Percentiles rank a stretch among this genome's conserved stretches.
These are phyloP conservation scores for Keqinozyma sinolaborantium DNA, from an alignment of 1,139 yeast species.

Conservation along the genomic window DNA sequence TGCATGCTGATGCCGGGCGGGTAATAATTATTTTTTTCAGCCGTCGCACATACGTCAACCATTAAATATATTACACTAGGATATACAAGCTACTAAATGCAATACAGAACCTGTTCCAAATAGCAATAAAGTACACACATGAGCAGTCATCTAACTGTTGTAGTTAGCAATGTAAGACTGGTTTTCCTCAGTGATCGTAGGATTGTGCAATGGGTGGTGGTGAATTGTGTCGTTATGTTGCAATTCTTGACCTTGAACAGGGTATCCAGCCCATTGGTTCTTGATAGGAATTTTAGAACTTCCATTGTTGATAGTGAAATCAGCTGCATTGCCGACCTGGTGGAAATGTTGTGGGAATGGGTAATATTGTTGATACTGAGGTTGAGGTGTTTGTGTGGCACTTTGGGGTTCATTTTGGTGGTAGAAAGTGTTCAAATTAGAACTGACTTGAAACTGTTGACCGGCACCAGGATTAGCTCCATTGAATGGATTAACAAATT, in stretches of 20 bases:
- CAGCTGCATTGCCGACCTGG: slow-evolving; percentile 1
- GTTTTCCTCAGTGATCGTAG: slow-evolving; percentile 1
- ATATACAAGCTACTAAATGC: no score
- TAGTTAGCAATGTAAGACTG: background rate
- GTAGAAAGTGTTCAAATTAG: slow-evolving; percentile 11
- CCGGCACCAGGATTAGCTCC: slow-evolving; percentile 2
- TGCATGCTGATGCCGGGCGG: no score
- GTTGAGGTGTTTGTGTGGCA: slow-evolving; percentile 1
- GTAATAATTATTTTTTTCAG: no score
- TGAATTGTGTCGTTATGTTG: slow-evolving; percentile 1
- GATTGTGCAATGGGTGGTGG: slow-evolving; percentile 1
- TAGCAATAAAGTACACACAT: no score
- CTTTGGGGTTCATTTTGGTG: slow-evolving; percentile 4
- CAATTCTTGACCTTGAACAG: background rate
- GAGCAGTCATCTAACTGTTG: no score
- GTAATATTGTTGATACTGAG: slow-evolving; percentile 7
- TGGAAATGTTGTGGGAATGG: slow-evolving; percentile 11
- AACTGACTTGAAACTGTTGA: slow-evolving; percentile 8
- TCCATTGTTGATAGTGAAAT: background rate
- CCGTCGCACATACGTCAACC: background rate
- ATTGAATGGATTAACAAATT: slow-evolving; percentile 21
- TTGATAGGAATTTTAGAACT: background rate
- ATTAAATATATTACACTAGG: no score
- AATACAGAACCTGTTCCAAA: no score
- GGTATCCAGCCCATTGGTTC: background rate